Conservation (phyloP, 148 eudicot species). For the Polygonum maritimum region DNA sequence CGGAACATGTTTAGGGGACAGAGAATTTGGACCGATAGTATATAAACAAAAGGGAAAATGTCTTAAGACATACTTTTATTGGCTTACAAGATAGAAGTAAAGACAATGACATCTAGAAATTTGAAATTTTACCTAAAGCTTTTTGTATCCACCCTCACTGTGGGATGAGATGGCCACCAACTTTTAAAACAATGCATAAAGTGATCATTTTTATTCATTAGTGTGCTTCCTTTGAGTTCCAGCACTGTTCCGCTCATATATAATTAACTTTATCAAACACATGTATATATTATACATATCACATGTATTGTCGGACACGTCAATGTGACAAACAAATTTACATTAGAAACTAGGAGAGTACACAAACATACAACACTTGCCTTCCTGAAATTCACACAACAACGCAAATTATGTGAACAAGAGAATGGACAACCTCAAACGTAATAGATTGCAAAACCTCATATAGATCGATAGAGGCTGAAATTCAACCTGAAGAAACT, state of each 20-base stretch:
- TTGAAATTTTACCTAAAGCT: too few relatives aligned
- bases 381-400: constrained; percentile 1
- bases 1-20: too few relatives aligned
- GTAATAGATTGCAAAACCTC: not conserved
- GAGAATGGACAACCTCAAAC: not conserved
- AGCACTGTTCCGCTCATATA: too few relatives aligned
- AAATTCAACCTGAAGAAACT: not conserved
- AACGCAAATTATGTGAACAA: not conserved
- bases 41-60: too few relatives aligned
- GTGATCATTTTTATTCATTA: not conserved
- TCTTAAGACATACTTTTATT: too few relatives aligned
- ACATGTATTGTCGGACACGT: not conserved
- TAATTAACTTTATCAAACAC: not conserved
- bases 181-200: not conserved
- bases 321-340: not conserved
- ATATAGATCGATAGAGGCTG: too few relatives aligned
- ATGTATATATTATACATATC: not conserved
- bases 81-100: too few relatives aligned
- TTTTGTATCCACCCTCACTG: not conserved
- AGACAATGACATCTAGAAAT: too few relatives aligned
- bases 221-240: not conserved
- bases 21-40: too few relatives aligned
- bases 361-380: not conserved
- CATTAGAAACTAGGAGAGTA: not conserved
- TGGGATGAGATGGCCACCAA: not conserved